Evolutionary conservation across 345 rosid species (phyloP), one percentile per base, ranked within the genome.

Genomic region (Kandelia obovata): DNA sequence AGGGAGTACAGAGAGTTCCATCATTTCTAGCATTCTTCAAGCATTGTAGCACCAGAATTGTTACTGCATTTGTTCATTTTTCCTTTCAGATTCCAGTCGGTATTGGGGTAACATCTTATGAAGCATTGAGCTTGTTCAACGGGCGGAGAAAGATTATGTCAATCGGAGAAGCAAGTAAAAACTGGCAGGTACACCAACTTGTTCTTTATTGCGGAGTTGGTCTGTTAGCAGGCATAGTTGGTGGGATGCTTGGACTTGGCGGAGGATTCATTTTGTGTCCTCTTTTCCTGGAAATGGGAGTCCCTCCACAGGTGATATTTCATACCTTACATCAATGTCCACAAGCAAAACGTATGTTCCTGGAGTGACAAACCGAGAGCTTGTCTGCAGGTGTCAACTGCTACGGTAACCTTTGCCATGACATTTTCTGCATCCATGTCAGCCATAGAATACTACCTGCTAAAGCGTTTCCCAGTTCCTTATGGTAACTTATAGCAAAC

Each of bases 321-420:
- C 43, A 3, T 25, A 5, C 20, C 15, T 57, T 5, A 0, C 11
- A 25, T 5, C 37, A 43, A 59, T 7, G 17, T 62, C 35, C 5
- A 9, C 16, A 26, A 28, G 37, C n/a, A 11, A 37, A 27, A 17
- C 37, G 59, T 20, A 43, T 46, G 32, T 46, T 1, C 46, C 13
- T 10, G 21, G 39, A 53, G 6, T 35, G 4, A 70, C 43, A 4
- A 21, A 37, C 7, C 43, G 21, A 2, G 13, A 20, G 26, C 21
- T 23, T 70, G 0, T 3, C 1, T 66, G 67, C 49, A 84, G 95
- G 95, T 91, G 61, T 83, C 93, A 65, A 89, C 93, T 85, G 90
- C 97, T 64, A 91, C 96, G 31, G 85, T 91, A 26, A 91, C 97
- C 70, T 89, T 89, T 77, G 89, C 91, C n/a, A 89, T 89, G 97